A percentile compares a stretch with the other conserved stretches of the same genome.
Evolutionary conservation across 805 yeast species (phyloP).

Genomic region (Spathaspora arborariae): DNA sequence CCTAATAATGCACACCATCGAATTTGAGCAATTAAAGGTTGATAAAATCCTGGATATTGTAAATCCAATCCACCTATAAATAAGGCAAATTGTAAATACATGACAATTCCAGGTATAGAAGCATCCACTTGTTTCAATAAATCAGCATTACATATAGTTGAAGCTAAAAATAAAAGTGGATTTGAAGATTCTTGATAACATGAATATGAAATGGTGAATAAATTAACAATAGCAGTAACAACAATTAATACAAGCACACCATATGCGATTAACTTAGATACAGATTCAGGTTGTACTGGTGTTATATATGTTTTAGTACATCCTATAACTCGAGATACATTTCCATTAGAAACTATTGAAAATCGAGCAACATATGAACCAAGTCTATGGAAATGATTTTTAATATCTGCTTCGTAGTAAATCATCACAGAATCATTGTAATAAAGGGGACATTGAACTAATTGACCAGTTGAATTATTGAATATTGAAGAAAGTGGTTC

Average conservation of each 20-base stretch:
- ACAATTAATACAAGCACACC: slow-evolving; percentile 39
- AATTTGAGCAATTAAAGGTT: slow-evolving; percentile 47
- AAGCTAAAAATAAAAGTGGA: slow-evolving; percentile 48
- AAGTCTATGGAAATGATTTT: slow-evolving; percentile 34
- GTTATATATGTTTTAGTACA: slow-evolving; percentile 49
- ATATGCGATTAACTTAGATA: slow-evolving; percentile 32
- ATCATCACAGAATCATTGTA: slow-evolving; percentile 33
- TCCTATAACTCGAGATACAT: slow-evolving; percentile 34
- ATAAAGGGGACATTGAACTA: slow-evolving; percentile 34
- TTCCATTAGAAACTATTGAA: slow-evolving; percentile 39
- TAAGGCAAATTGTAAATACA: slow-evolving; percentile 57
- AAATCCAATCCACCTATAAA: slow-evolving; percentile 53
- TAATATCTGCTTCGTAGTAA: slow-evolving; percentile 37
- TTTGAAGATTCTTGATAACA: slow-evolving; percentile 58
- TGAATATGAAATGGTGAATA: slow-evolving; percentile 41
- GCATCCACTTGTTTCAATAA: slow-evolving; percentile 56
- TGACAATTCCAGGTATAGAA: slow-evolving; percentile 42
- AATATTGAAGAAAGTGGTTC: slow-evolving; percentile 10
- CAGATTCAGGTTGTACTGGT: slow-evolving; percentile 33
- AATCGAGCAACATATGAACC: slow-evolving; percentile 45
- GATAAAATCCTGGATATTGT: slow-evolving; percentile 60
- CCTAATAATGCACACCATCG: slow-evolving; percentile 58
- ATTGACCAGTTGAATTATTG: slow-evolving; percentile 22
- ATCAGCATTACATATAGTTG: slow-evolving; percentile 57
- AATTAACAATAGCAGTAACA: slow-evolving; percentile 37